A percentile compares a stretch with the other conserved stretches of the same genome.
Evolutionary conservation across 306 rosid genomes (phyloP).

Genomic region (Malus orientalis): DNA sequence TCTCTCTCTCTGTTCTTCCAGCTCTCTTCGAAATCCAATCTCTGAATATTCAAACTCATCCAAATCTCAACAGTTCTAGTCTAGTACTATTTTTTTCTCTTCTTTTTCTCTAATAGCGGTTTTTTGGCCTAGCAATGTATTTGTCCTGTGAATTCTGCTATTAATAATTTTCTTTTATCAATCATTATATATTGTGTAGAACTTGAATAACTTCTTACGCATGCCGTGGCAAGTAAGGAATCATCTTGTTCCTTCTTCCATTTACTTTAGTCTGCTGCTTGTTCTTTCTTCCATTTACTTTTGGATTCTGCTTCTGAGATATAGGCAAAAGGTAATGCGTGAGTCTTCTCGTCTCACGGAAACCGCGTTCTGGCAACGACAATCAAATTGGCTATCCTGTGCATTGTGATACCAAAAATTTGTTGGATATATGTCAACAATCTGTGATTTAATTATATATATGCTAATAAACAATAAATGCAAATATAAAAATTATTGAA

Average conservation of each 20-base stretch:
- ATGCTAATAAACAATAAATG: too few species aligned
- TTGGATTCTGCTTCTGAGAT: neutral
- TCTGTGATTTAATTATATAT: too few species aligned
- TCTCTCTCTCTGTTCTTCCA: too few species aligned
- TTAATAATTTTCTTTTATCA: neutral
- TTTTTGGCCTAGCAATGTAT: constrained; percentile 1
- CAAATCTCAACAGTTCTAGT: neutral
- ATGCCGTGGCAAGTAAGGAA: neutral
- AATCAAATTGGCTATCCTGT: constrained; percentile 33
- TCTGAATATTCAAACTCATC: too few species aligned
- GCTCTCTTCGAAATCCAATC: too few species aligned
- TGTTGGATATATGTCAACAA: too few species aligned
- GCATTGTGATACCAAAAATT: constrained; percentile 59
- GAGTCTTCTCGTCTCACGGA: constrained; percentile 5
- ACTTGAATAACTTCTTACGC: neutral
- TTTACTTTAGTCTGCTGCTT: neutral
- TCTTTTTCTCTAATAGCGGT: neutral
- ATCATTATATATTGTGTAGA: neutral
- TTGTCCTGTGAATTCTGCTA: neutral
- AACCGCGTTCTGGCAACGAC: constrained; percentile 42
- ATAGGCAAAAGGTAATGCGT: neutral
- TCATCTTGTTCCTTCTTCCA: neutral
- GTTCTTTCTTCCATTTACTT: too few species aligned
- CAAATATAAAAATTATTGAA: too few species aligned
- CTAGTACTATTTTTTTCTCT: neutral